Base-by-base conservation (phyloP, 2,329 filamentous ascomycete species). In the Penicillium polonicum region DNA sequence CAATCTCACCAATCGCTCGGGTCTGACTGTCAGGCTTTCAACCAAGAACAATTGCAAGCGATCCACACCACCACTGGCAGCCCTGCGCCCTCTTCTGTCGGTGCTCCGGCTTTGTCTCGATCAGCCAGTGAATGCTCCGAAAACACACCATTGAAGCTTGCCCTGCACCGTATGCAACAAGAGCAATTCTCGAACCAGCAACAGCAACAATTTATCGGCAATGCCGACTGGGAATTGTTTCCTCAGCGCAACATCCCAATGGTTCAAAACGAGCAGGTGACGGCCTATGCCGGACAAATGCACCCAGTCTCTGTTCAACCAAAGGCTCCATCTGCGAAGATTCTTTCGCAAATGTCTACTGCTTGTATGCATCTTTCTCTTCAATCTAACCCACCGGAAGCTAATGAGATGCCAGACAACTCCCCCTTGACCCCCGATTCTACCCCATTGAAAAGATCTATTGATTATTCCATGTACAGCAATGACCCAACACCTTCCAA, bases 371-470 rank as follows among this genome's bases (percentile, higher is more conserved):
- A 13, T 23, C 6, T 21, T 8, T 12, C 9, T 23, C 0, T 31
- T 31, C 5, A 21, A 15, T 21, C 4, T 17, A 13, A 33, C n/a
- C 13, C 10, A 3, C 3, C 2, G 5, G 8, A 21, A 8, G 12
- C 19, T 41, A 41, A 55, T 27, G 15, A 42, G 46, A 42, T 50
- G 2, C 4, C 55, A 67, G 65, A 67, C 41, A 60, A 52, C 39
- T 65, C 64, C 41, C 88, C 88, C 57, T 83, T 87, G 45, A 90
- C 88, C 29, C 88, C 88, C 52, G 83, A 82, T 66, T 84, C 85
- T 52, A 89, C 86, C 21, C 87, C 88, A 15, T 73, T 77, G 66
- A 76, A 74, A 65, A 69, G 71, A 64, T 70, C 73, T 52, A 70
- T 71, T 60, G 72, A 74, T 58, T 65, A 72, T 59, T 66, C 70